phyloP scores from a whole-genome alignment of 140 eudicot genomes.

The Oenanthe javanica region DNA sequence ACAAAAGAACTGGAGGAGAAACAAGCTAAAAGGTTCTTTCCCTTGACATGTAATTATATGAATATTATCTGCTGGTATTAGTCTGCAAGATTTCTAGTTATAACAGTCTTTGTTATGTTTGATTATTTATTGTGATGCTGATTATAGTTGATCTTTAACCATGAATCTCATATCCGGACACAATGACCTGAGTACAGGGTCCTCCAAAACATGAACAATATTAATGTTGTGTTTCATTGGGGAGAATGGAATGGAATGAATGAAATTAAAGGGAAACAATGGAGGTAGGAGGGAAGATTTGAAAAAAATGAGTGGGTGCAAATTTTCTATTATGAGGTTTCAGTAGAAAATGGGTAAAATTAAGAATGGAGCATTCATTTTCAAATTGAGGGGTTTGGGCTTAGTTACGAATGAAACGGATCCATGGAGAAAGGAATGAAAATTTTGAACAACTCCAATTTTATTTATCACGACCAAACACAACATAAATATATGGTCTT shows the following conservation, averaged over 20 bases:
- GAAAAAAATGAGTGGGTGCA: too few relatives aligned
- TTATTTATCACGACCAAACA: too few relatives aligned
- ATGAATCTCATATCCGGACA: neutral
- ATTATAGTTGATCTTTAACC: neutral
- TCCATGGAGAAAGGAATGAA: too few relatives aligned
- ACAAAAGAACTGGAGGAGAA: constrained; percentile 84
- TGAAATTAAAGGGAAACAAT: too few relatives aligned
- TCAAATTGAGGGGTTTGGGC: too few relatives aligned
- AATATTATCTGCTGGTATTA: neutral
- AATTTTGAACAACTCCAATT: too few relatives aligned
- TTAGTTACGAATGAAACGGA: too few relatives aligned
- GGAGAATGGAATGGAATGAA: too few relatives aligned
- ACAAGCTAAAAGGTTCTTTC: constrained; percentile 82
- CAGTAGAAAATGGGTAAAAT: neutral
- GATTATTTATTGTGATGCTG: neutral
- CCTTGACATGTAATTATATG: constrained; percentile 3
- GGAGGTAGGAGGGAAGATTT: too few relatives aligned
- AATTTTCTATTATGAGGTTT: too few relatives aligned
- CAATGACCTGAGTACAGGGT: neutral
- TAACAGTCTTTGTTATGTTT: neutral
- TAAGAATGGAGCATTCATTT: too few relatives aligned
- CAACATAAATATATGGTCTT: neutral
- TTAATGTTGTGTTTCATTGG: neutral
- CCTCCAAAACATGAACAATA: neutral
- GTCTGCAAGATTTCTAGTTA: neutral